These are phyloP conservation scores for Tolypocladium sp. DNA, from an alignment of 2,329 filamentous ascomycete species.

Conservation along the genomic window DNA sequence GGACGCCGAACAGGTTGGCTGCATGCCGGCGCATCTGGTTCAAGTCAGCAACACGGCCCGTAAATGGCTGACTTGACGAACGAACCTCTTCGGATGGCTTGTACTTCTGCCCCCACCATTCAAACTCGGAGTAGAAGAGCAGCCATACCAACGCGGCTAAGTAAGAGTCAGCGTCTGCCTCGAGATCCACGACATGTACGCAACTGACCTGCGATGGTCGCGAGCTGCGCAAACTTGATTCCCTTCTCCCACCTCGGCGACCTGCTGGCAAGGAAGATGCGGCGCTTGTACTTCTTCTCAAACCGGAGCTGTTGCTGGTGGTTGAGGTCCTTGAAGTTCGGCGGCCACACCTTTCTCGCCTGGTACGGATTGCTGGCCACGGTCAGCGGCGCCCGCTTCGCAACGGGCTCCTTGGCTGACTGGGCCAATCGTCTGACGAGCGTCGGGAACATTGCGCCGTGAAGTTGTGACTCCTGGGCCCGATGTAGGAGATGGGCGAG, in stretches of 20 bases:
- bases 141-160: slow-evolving; percentile 27
- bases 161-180: neutral
- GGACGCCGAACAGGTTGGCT: slow-evolving; percentile 27
- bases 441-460: slow-evolving; percentile 23
- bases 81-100: slow-evolving; percentile 32
- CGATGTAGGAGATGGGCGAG: neutral
- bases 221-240: slow-evolving; percentile 55
- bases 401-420: slow-evolving; percentile 15
- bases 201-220: slow-evolving; percentile 44
- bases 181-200: neutral
- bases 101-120: slow-evolving; percentile 33
- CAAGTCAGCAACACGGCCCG: neutral
- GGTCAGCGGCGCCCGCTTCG: slow-evolving; percentile 17
- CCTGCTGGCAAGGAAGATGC: slow-evolving; percentile 51
- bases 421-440: slow-evolving; percentile 23
- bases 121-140: slow-evolving; percentile 32
- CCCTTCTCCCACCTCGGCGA: slow-evolving; percentile 57
- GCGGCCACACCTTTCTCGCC: slow-evolving; percentile 68
- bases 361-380: slow-evolving; percentile 49
- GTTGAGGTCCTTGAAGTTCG: slow-evolving; percentile 62
- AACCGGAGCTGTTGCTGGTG: slow-evolving; percentile 67
- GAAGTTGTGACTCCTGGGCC: slow-evolving; percentile 3
- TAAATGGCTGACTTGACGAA: neutral
- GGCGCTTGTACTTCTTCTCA: slow-evolving; percentile 69
- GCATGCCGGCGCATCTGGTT: slow-evolving; percentile 25